phyloP scores from a whole-genome alignment of 2,329 filamentous ascomycete genomes.

The Ceratocystis cacaofunesta region DNA sequence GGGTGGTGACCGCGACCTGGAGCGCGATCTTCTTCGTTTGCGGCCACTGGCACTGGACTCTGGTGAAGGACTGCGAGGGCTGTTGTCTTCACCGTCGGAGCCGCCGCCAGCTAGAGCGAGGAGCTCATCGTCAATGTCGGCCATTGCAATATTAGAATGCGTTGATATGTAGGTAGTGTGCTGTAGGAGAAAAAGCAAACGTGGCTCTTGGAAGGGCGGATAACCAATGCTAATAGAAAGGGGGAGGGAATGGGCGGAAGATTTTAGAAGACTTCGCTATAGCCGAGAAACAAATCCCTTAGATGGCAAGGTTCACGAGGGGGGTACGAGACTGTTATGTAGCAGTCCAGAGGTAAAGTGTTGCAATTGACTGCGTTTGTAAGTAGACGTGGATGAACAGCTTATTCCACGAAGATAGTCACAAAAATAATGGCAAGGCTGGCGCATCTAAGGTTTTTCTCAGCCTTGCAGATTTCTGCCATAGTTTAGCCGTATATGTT shows the following conservation, averaged over 20 bases:
- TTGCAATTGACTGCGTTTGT: not conserved
- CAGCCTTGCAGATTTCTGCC: not conserved
- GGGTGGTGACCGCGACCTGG: conserved; percentile 26
- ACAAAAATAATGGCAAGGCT: not conserved
- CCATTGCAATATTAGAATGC: conserved; percentile 40
- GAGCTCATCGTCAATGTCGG: conserved; percentile 83
- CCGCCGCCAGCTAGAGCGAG: conserved; percentile 73
- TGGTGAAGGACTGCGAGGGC: conserved; percentile 9
- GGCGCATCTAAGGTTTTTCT: not conserved
- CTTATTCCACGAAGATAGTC: not conserved
- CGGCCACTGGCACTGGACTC: not conserved
- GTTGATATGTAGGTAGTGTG: not conserved
- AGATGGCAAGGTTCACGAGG: too few species aligned
- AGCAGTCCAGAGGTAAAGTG: too few species aligned
- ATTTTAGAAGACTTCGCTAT: not conserved
- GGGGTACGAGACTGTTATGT: too few species aligned
- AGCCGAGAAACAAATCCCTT: not conserved
- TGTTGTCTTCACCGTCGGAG: conserved; percentile 41
- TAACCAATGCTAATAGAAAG: not conserved
- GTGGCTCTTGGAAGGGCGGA: too few species aligned
- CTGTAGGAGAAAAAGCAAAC: not conserved
- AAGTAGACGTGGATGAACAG: not conserved
- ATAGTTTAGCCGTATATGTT: not conserved
- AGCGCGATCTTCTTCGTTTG: conserved; percentile 8
- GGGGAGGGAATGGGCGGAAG: not conserved